Evolutionary conservation across 805 yeast species (phyloP).

Genomic region (Cyberlindnera mycetangii): DNA sequence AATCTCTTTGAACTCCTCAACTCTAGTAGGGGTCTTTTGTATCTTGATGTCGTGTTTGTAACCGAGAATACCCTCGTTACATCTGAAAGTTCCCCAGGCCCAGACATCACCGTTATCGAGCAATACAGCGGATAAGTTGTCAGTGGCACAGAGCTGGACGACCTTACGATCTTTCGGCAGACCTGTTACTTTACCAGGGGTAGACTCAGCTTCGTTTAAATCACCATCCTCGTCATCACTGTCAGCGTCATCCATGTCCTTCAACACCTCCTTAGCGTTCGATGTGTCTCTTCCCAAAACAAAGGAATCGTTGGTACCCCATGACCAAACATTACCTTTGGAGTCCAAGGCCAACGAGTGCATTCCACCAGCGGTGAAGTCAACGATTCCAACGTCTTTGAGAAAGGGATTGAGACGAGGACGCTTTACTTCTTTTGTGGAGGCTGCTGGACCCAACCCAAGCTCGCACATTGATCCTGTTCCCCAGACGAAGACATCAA

Average conservation of each 20-base stretch:
- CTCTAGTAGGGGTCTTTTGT: constrained; percentile 66
- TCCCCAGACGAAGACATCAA: constrained; percentile 92
- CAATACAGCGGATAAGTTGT: constrained; percentile 80
- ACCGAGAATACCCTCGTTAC: constrained; percentile 89
- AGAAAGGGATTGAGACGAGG: constrained; percentile 87
- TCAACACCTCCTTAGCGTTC: constrained; percentile 57
- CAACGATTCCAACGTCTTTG: constrained; percentile 70
- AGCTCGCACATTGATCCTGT: constrained; percentile 96
- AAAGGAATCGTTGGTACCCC: constrained; percentile 96
- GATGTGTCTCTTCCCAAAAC: constrained; percentile 88
- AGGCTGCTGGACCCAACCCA: constrained; percentile 94
- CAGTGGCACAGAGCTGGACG: constrained; percentile 87
- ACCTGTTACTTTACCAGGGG: constrained; percentile 75
- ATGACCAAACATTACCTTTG: constrained; percentile 84
- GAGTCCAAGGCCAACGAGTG: constrained; percentile 82
- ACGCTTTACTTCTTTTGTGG: constrained; percentile 89
- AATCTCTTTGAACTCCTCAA: constrained; percentile 60
- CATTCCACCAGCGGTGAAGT: constrained; percentile 94
- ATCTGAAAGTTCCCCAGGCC: constrained; percentile 97
- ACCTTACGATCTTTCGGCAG: constrained; percentile 58
- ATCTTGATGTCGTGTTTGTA: constrained; percentile 61
- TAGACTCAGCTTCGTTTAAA: constrained; percentile 82
- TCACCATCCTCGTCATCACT: constrained; percentile 72
- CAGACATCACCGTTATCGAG: constrained; percentile 82
- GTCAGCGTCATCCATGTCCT: constrained; percentile 60